Conservation (phyloP, 495 filamentous ascomycete species). For the Cercophora sp. region DNA sequence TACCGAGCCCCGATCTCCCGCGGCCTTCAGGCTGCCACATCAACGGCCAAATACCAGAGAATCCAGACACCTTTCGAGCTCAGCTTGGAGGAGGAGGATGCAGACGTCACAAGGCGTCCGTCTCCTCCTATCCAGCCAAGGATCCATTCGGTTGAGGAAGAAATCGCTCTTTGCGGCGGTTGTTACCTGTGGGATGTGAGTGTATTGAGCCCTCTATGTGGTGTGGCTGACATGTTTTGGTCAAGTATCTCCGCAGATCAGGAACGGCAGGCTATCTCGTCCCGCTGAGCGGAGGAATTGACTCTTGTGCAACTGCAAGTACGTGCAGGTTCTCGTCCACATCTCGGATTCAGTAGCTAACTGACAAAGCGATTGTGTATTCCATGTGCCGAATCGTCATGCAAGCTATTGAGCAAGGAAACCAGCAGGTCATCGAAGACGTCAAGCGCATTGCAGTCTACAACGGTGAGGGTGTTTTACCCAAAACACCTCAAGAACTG, state of each 20-base stretch:
- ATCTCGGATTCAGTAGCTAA: background rate
- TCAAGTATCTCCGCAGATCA: slow-evolving; percentile 61
- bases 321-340: slow-evolving; percentile 10
- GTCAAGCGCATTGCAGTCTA: slow-evolving; percentile 59
- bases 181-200: slow-evolving; percentile 74
- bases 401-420: slow-evolving; percentile 56
- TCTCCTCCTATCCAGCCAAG: slow-evolving; percentile 35
- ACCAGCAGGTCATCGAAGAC: slow-evolving; percentile 65
- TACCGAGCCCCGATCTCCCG: slow-evolving; percentile 51
- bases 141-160: slow-evolving; percentile 66
- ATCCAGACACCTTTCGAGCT: slow-evolving; percentile 40
- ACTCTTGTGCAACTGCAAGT: slow-evolving; percentile 52
- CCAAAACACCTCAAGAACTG: slow-evolving; percentile 58
- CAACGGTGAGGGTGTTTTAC: slow-evolving; percentile 47
- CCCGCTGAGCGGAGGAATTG: slow-evolving; percentile 71
- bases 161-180: slow-evolving; percentile 66
- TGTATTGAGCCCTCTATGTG: background rate
- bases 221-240: background rate
- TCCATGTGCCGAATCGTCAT: slow-evolving; percentile 76
- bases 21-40: slow-evolving; percentile 52
- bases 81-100: slow-evolving; percentile 33
- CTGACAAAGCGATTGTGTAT: slow-evolving; percentile 58
- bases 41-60: slow-evolving; percentile 34
- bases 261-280: slow-evolving; percentile 55
- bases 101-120: slow-evolving; percentile 26